These are phyloP conservation scores for Juglanconis sp. DNA, from an alignment of 2,329 filamentous ascomycete species.

Conservation along the genomic window DNA sequence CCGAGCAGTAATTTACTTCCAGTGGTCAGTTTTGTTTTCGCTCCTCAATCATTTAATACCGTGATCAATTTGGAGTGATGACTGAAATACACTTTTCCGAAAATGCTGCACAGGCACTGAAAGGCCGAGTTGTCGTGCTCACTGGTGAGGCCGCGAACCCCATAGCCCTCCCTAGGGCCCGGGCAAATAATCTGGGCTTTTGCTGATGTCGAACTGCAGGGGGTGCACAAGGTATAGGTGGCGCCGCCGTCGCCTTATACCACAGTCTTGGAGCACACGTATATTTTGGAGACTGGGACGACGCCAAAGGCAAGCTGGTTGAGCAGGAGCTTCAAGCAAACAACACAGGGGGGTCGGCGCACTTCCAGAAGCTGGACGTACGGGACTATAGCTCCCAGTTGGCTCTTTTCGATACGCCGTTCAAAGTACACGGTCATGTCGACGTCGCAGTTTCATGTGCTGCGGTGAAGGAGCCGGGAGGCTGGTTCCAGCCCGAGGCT, in stretches of 20 bases:
- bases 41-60: not conserved
- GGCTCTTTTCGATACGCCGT: conserved; percentile 42
- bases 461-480: conserved; percentile 38
- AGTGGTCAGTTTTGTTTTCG: too few species aligned
- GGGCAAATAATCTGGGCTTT: not conserved
- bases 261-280: conserved; percentile 24
- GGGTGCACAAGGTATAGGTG: conserved; percentile 27
- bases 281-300: conserved; percentile 27
- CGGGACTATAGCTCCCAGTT: conserved; percentile 43
- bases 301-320: conserved; percentile 19
- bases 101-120: conserved; percentile 9
- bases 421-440: conserved; percentile 40
- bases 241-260: conserved; percentile 22
- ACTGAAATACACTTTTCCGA: conserved; percentile 18
- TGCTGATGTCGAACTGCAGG: conserved; percentile 11
- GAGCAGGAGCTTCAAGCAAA: conserved; percentile 13
- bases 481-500: conserved; percentile 40
- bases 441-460: conserved; percentile 49
- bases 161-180: too few species aligned
- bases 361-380: conserved; percentile 43
- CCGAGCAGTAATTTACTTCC: too few species aligned
- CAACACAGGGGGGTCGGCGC: conserved; percentile 21
- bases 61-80: not conserved
- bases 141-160: conserved; percentile 13
- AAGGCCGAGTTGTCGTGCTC: conserved; percentile 21